Percentiles rank a stretch among this genome's conserved stretches.
These are phyloP conservation scores for Euclidium syriacum DNA, from an alignment of 345 rosid genomes.

Conservation along the genomic window DNA sequence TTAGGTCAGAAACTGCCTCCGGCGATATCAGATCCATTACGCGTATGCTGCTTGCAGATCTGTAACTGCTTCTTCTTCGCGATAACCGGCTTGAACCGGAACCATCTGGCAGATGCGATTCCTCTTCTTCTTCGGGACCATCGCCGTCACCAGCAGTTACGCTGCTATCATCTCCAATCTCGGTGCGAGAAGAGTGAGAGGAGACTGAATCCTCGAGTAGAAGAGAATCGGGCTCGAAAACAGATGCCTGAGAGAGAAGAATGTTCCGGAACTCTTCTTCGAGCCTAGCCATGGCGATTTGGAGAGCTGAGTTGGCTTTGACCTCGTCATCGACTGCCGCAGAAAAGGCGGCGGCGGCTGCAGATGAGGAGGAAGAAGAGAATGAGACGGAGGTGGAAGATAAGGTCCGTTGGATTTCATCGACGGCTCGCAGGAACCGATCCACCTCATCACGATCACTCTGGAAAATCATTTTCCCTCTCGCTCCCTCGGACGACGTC, in stretches of 20 bases:
- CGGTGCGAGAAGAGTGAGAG: constrained; percentile 23
- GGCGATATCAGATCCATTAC: constrained; percentile 32
- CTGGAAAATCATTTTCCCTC: constrained; percentile 82
- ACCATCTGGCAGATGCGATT: neutral
- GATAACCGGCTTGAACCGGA: constrained; percentile 30
- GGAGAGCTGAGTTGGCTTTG: constrained; percentile 65
- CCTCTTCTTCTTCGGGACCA: constrained; percentile 4
- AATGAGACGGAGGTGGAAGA: constrained; percentile 39
- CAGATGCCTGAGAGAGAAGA: constrained; percentile 48
- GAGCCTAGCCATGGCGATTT: constrained; percentile 98
- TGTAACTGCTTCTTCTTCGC: constrained; percentile 29
- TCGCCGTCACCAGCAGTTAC: neutral
- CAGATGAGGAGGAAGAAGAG: constrained; percentile 17
- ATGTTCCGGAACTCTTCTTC: constrained; percentile 95
- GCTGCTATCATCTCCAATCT: constrained; percentile 30
- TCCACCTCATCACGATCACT: constrained; percentile 76
- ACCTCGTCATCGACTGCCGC: constrained; percentile 18
- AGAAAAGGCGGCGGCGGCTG: neutral
- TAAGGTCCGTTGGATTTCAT: constrained; percentile 63
- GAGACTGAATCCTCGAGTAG: constrained; percentile 31
- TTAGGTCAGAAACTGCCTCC: constrained; percentile 24
- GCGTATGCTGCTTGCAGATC: constrained; percentile 33
- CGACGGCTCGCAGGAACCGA: constrained; percentile 76
- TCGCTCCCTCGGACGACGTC: constrained; percentile 63
- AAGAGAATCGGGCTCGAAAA: constrained; percentile 56